A percentile compares a stretch with the other conserved stretches of the same genome.
Evolutionary conservation across 768 basidiomycete genomes (phyloP).

Genomic region (Russula lepida): DNA sequence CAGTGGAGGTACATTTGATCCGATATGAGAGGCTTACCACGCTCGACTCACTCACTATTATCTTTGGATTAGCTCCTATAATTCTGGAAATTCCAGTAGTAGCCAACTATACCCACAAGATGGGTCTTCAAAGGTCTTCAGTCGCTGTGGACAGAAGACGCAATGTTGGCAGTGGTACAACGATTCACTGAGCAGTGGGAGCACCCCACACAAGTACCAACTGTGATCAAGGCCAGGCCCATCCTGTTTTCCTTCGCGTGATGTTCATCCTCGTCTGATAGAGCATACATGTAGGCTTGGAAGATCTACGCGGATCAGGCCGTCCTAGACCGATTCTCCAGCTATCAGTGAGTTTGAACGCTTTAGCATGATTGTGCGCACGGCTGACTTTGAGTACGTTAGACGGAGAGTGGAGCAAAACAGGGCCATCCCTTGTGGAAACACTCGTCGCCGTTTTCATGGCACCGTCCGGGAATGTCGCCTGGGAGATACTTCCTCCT

Average conservation of each 20-base stretch:
- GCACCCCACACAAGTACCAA: slow-evolving; percentile 18
- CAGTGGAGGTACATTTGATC: slow-evolving; percentile 1
- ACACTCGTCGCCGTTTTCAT: slow-evolving; percentile 26
- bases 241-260: not conserved
- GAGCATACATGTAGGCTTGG: slow-evolving; percentile 18
- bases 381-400: not conserved
- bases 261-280: not conserved
- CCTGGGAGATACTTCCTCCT: slow-evolving; percentile 20
- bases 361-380: not conserved
- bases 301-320: slow-evolving; percentile 17
- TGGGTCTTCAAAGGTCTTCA: not conserved
- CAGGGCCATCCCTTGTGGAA: slow-evolving; percentile 11
- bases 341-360: slow-evolving; percentile 20
- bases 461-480: slow-evolving; percentile 23
- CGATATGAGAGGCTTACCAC: not conserved
- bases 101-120: slow-evolving; percentile 10
- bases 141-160: not conserved
- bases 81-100: slow-evolving; percentile 11
- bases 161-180: slow-evolving; percentile 14
- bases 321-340: slow-evolving; percentile 18
- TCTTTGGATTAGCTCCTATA: slow-evolving; percentile 4
- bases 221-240: slow-evolving; percentile 14
- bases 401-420: slow-evolving; percentile 19
- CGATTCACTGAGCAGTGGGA: slow-evolving; percentile 22
- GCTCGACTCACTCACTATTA: not conserved